Evolutionary conservation across 768 basidiomycete species (phyloP).

Genomic region (Podaxis carcinomalis): DNA sequence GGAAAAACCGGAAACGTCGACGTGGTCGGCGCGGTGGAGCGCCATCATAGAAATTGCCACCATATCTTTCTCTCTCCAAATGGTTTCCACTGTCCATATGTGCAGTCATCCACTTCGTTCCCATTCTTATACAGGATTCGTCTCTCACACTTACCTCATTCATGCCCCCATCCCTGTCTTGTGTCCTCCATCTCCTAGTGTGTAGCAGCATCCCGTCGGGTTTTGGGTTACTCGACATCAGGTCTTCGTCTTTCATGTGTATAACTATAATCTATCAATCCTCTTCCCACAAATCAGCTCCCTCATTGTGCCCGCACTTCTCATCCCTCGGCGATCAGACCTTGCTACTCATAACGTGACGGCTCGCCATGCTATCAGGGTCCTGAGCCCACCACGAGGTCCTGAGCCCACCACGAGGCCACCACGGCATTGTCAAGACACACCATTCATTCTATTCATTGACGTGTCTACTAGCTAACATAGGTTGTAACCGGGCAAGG

Average conservation of each 20-base stretch:
- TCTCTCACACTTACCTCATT: neutral
- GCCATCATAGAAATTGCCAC: constrained; percentile 5
- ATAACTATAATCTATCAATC: constrained; percentile 12
- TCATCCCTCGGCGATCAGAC: neutral
- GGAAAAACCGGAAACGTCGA: constrained; percentile 5
- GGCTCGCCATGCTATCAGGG: neutral
- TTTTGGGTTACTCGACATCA: constrained; percentile 12
- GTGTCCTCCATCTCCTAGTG: constrained; percentile 2
- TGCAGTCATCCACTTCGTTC: constrained; percentile 7
- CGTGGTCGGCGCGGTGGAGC: constrained; percentile 2
- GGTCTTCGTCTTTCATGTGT: constrained; percentile 11
- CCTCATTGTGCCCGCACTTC: neutral
- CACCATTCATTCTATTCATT: constrained; percentile 7
- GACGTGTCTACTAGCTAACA: constrained; percentile 8
- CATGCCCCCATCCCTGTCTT: neutral
- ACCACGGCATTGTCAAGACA: neutral
- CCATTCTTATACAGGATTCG: neutral
- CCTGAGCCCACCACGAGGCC: neutral
- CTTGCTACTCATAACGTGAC: neutral
- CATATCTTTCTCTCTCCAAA: neutral
- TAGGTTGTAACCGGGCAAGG: constrained; percentile 25
- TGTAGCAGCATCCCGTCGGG: constrained; percentile 10
- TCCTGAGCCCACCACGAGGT: neutral
- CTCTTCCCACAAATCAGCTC: constrained; percentile 10
- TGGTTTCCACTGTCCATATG: constrained; percentile 2